A percentile compares a stretch with the other conserved stretches of the same genome.
Conservation (phyloP, 345 rosid genomes). For the Sonneratia alba region DNA sequence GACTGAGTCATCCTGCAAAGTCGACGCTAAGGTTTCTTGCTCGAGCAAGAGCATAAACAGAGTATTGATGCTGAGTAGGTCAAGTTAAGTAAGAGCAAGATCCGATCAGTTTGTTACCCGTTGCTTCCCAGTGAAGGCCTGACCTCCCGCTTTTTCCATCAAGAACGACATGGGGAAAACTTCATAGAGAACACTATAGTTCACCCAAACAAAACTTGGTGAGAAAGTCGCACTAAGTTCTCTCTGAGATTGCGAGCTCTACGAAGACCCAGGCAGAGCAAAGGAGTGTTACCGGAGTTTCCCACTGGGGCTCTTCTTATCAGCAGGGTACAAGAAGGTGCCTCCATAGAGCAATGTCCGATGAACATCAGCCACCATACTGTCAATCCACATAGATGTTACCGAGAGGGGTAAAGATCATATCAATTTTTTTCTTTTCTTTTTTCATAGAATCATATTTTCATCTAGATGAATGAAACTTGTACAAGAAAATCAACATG, state of each 20-base stretch:
- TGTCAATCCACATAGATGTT: constrained; percentile 13
- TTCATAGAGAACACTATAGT: constrained; percentile 74
- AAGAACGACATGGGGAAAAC: constrained; percentile 95
- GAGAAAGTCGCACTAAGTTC: neutral
- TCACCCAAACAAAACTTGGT: neutral
- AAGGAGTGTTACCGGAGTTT: constrained; percentile 67
- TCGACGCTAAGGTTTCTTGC: too few relatives aligned
- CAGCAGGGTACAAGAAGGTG: constrained; percentile 88
- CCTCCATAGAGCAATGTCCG: constrained; percentile 95
- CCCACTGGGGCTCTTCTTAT: constrained; percentile 88
- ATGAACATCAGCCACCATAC: constrained; percentile 99
- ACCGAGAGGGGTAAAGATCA: neutral
- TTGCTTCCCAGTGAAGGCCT: constrained; percentile 77
- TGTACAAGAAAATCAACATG: neutral
- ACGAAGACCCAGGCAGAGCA: neutral
- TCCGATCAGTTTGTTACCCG: constrained; percentile 39
- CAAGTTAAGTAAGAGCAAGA: neutral
- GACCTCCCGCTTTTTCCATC: constrained; percentile 98
- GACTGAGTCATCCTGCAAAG: too few relatives aligned
- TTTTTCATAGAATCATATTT: neutral
- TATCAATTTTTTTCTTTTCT: too few relatives aligned
- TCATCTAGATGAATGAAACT: neutral
- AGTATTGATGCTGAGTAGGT: neutral
- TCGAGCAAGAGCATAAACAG: too few relatives aligned
- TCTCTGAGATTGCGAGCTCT: neutral